Evolutionary conservation across 129 eudicot genomes (phyloP), one percentile per base, ranked within the genome.

Genomic region (Flaveria robusta): DNA sequence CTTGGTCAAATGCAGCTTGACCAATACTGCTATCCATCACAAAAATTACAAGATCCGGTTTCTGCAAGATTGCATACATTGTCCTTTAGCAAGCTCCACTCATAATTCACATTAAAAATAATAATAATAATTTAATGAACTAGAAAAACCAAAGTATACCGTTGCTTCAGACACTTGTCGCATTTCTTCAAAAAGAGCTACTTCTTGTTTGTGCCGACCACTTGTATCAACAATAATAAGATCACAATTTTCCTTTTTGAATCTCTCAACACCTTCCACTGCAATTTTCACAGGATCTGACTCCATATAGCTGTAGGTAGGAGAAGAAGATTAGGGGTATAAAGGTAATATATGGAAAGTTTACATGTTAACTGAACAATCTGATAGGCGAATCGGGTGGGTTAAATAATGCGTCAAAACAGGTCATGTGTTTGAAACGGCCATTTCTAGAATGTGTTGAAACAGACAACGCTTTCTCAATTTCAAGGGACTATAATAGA

Each of bases 11-110:
- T 16, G 98, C 97, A 76, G 98, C 98, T 88, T 94, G 98, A 82
- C 98, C 98, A 70, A 91, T 94, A 82, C 97, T 94, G 86, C 98
- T 91, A 72, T 94, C 98, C 98, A 94, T 94, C 10, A 91, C 98
- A 79, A 87, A 94, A 45, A 94, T 87, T 16, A 89, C 93, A 83
- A 94, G 97, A 86, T 94, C 98, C 66, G 98, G 98, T 86, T 87
- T 94, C 98, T 94, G 90, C 68, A 88, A 70, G 23, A 67, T 74
- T 9, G 24, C 26, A 77, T 14, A 74, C 42, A 62, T 11, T 50
- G 46, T 52, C 59, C 5, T 66, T 34, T 75, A 75, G 23, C 47
- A 65, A 65, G 22, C 49, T 9, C 67, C 15, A 1, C 2, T 27
- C 9, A 42, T 12, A 26, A 55, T 77, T 37, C 59, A 68, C 3